A percentile compares a stretch with the other conserved stretches of the same genome.
Conservation (phyloP, 2,329 filamentous ascomycete genomes). For the Colletotrichum paranaense region DNA sequence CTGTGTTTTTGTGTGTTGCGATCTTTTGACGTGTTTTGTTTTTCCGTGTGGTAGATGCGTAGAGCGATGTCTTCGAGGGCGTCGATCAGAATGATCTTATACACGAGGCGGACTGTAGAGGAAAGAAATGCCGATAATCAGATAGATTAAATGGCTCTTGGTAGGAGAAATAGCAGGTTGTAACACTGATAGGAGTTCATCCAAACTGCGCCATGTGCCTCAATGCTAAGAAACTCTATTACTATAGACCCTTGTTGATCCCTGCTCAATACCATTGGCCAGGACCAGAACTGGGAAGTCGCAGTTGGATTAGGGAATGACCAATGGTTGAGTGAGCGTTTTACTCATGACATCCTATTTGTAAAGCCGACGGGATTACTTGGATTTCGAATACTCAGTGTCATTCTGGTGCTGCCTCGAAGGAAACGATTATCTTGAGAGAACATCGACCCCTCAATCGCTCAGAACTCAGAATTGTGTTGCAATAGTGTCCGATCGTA, state of each 20-base stretch:
- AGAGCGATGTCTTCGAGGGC: not conserved
- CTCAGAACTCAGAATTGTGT: not conserved
- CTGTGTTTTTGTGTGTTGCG: not conserved
- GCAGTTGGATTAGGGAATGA: not conserved
- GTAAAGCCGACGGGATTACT: not conserved
- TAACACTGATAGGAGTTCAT: constrained; percentile 11
- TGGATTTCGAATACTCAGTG: not conserved
- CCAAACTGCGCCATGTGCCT: constrained; percentile 10
- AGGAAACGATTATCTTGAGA: too few relatives aligned
- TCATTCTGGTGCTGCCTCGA: too few relatives aligned
- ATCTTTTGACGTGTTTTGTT: not conserved
- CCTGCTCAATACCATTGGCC: not conserved
- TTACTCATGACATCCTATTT: not conserved
- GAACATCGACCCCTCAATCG: too few relatives aligned
- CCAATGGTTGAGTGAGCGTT: not conserved
- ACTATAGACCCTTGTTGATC: not conserved
- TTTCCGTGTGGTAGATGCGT: not conserved
- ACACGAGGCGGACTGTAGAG: constrained; percentile 6
- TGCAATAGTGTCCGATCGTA: not conserved
- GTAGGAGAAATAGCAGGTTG: not conserved
- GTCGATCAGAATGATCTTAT: not conserved
- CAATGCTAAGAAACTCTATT: constrained; percentile 29
- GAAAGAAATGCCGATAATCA: constrained; percentile 5
- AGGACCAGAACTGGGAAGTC: not conserved
- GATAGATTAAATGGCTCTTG: not conserved